These are phyloP conservation scores for Fusarium dlaminii DNA, from an alignment of 2,329 filamentous ascomycete species.

Conservation along the genomic window DNA sequence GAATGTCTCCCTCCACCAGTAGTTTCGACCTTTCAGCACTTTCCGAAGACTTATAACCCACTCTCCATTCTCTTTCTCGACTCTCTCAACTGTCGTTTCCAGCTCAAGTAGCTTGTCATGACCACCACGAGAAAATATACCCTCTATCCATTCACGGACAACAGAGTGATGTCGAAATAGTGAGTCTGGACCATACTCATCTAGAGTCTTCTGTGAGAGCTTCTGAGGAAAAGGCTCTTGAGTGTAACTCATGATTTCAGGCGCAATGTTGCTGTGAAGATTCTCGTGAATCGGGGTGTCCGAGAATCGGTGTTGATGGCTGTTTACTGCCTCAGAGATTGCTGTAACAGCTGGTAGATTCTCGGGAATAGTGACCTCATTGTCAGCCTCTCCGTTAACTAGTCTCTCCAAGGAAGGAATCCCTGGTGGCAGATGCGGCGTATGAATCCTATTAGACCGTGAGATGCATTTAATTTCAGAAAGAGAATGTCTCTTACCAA, in stretches of 20 bases:
- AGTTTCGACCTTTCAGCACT: conserved; percentile 6
- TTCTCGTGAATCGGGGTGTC: conserved; percentile 13
- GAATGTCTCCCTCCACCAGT: conserved; percentile 28
- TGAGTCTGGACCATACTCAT: conserved; percentile 4
- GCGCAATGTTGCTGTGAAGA: conserved; percentile 22
- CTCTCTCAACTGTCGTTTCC: conserved; percentile 5
- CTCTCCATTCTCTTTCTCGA: conserved; percentile 5
- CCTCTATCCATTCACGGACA: conserved; percentile 23
- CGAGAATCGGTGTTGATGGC: conserved; percentile 33
- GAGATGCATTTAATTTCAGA: neutral
- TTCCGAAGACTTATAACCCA: conserved; percentile 22
- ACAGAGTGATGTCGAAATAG: conserved; percentile 14
- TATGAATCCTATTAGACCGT: conserved; percentile 7
- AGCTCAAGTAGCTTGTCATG: conserved; percentile 13
- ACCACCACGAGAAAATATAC: conserved; percentile 1
- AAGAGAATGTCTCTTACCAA: neutral
- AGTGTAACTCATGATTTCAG: conserved; percentile 20
- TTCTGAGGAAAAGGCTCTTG: conserved; percentile 12
- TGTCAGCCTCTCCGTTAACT: conserved; percentile 19
- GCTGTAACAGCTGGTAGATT: conserved; percentile 26
- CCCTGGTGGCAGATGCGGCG: conserved; percentile 2
- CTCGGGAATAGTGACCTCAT: conserved; percentile 14
- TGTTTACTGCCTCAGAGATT: conserved; percentile 26
- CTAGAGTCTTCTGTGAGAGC: neutral
- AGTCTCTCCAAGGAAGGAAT: conserved; percentile 8